Percentiles rank a stretch among this genome's conserved stretches.
These are phyloP conservation scores for Xanthoceras sorbifolium DNA, from an alignment of 345 rosid genomes.

Conservation along the genomic window DNA sequence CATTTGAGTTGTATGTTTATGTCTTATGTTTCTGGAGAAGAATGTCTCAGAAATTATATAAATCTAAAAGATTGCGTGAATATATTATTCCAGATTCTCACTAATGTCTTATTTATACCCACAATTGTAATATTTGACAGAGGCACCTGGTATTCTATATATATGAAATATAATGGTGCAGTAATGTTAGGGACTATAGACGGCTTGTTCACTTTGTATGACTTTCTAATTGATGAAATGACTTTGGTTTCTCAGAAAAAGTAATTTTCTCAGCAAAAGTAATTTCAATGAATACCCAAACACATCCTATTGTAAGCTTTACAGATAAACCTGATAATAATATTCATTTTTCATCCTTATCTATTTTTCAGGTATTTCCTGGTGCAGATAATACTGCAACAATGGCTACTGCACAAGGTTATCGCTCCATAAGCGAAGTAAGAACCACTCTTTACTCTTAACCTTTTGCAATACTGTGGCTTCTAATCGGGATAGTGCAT, in stretches of 20 bases:
- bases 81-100: not conserved
- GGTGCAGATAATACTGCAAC: slow-evolving; percentile 52
- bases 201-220: not conserved
- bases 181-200: not conserved
- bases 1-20: not conserved
- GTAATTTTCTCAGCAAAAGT: not conserved
- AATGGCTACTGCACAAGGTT: slow-evolving; percentile 58
- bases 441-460: slow-evolving; percentile 25
- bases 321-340: not conserved
- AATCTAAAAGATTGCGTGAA: not conserved
- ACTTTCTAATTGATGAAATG: not conserved
- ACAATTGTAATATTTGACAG: not conserved
- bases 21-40: slow-evolving; percentile 10
- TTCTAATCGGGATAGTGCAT: not conserved
- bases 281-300: not conserved
- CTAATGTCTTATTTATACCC: not conserved
- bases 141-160: not conserved
- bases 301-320: not conserved
- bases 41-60: not conserved
- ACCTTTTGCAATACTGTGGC: not conserved
- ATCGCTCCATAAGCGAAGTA: slow-evolving; percentile 61
- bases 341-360: slow-evolving; percentile 6
- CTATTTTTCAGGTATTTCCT: slow-evolving; percentile 52
- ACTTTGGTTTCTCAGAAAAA: not conserved
- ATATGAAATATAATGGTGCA: slow-evolving; percentile 1